A percentile compares a stretch with the other conserved stretches of the same genome.
phyloP scores from a whole-genome alignment of 495 filamentous ascomycete genomes.

The Penicillium arizonense region DNA sequence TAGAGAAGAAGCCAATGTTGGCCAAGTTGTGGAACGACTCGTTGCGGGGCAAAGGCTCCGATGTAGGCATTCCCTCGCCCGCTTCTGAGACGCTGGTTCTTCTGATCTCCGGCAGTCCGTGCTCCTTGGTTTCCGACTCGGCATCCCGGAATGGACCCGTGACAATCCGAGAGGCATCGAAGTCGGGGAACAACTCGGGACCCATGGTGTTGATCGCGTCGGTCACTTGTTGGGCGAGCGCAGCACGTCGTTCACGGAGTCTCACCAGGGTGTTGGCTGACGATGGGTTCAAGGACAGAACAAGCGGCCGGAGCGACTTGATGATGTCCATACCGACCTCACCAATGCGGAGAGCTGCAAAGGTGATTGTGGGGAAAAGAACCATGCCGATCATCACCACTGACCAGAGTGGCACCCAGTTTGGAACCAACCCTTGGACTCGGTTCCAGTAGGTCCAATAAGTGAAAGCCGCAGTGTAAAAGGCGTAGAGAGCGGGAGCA shows the following conservation, averaged over 20 bases:
- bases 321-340: conserved; percentile 97
- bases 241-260: conserved; percentile 68
- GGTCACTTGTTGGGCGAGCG: conserved; percentile 79
- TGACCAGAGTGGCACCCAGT: conserved; percentile 77
- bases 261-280: conserved; percentile 81
- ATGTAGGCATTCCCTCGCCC: conserved; percentile 30
- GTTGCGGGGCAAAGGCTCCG: conserved; percentile 71
- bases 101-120: conserved; percentile 21
- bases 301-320: conserved; percentile 87
- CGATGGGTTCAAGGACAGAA: conserved; percentile 83
- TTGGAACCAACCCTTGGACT: conserved; percentile 73
- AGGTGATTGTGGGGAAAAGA: conserved; percentile 85
- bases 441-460: conserved; percentile 79
- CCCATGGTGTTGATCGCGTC: conserved; percentile 92
- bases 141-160: conserved; percentile 55
- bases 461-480: conserved; percentile 72
- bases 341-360: conserved; percentile 90
- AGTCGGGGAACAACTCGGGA: conserved; percentile 96
- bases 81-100: conserved; percentile 18
- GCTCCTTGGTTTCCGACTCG: conserved; percentile 19
- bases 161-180: conserved; percentile 79
- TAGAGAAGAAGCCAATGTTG: conserved; percentile 83
- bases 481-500: conserved; percentile 79
- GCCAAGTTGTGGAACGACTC: conserved; percentile 90
- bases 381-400: conserved; percentile 69